Evolutionary conservation across 805 yeast species (phyloP).

Genomic region (Clavispora phyllophila): DNA sequence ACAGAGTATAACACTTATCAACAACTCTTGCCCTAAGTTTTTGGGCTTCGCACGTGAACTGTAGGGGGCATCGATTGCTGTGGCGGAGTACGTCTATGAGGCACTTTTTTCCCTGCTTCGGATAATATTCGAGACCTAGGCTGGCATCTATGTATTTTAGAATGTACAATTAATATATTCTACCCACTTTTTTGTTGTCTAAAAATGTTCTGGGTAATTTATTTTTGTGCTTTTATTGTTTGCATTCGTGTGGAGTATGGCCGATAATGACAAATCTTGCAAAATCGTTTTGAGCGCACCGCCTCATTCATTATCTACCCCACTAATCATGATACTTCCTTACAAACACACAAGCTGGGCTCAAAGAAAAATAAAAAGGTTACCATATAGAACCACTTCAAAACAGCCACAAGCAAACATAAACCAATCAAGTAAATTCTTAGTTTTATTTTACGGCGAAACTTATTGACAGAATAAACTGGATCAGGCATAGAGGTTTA

Average conservation of each 20-base stretch:
- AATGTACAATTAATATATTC: no score
- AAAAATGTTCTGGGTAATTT: not conserved
- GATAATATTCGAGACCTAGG: not conserved
- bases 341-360: no score
- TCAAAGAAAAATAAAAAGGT: no score
- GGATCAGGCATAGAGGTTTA: no score
- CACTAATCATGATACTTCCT: not conserved
- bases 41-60: not conserved
- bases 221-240: not conserved
- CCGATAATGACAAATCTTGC: not conserved
- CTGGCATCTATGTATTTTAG: no score
- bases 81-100: not conserved
- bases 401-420: no score
- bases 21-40: not conserved
- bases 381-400: no score
- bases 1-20: not conserved
- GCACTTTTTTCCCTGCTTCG: not conserved
- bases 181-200: not conserved
- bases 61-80: conserved; percentile 1
- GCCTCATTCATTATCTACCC: not conserved
- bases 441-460: no score
- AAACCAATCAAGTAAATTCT: no score
- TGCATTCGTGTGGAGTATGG: not conserved
- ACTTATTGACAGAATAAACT: no score
- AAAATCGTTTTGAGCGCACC: not conserved